Evolutionary conservation across 2,329 filamentous ascomycete species (phyloP), one percentile per base, ranked within the genome.

Genomic region (Penicillium freii): DNA sequence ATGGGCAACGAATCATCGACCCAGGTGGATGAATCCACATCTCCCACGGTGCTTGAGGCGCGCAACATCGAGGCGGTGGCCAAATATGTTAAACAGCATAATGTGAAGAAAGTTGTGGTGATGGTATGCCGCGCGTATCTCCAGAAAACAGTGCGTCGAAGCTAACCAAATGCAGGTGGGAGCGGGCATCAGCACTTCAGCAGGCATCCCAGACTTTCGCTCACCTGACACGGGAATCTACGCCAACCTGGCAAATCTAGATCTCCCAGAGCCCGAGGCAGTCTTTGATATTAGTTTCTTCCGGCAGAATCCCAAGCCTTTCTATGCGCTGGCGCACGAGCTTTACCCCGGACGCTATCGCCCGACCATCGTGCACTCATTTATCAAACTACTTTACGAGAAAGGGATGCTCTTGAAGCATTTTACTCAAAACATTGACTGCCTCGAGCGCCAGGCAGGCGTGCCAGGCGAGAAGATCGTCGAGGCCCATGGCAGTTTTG

Each of bases 401-500:
- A 96, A 95, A 76, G 86, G 85, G 4, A 79, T 93, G 40, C 79
- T 99, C 25, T 79, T 88, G 63, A 94, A 92, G 80, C 84, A 94
- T 52, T 99, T 97, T 74, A 97, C 94, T 0, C 94, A 99, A 71
- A 99, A 99, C 70, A 97, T 99, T 65, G 94, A 99, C 77, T 96
- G 92, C 68, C 82, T 99, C 13, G 94, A 99, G 76, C 85, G 92
- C 23, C 82, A 85, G 64, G 94, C 93, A 13, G 94, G 94, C 27
- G 87, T 99, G 0, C 90, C 92, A 0, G 82, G 79, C 0, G 86
- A 93, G 2, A 87, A 84, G 73, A 92, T 99, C 49, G 82, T 99
- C 33, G 93, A 97, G 75, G 94, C 94, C 0, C 94, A 99, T 73
- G 94, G 94, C 45, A 96, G 91, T 72, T 99, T 97, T 72, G 93